Percentiles rank a stretch among this genome's conserved stretches.
These are phyloP conservation scores for Neoboletus magnificus DNA, from an alignment of 768 basidiomycete genomes.

Conservation along the genomic window DNA sequence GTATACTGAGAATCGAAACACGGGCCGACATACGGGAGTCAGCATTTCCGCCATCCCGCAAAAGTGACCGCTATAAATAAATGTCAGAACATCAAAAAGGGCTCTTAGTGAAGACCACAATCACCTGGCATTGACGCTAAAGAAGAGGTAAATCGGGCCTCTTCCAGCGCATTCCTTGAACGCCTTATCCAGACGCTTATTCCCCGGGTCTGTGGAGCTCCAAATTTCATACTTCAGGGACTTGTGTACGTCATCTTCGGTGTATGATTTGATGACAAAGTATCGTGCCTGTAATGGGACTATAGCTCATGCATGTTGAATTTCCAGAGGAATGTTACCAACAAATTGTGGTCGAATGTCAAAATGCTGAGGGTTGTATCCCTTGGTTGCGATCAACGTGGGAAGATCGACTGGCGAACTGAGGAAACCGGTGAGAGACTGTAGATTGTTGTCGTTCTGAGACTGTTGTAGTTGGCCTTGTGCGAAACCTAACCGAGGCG, in stretches of 20 bases:
- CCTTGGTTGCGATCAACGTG: constrained; percentile 79
- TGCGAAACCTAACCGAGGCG: constrained; percentile 39
- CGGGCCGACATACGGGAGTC: constrained; percentile 61
- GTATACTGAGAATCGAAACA: not conserved
- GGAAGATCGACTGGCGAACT: constrained; percentile 81
- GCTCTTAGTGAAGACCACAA: not conserved
- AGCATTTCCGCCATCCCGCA: constrained; percentile 99
- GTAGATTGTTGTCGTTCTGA: constrained; percentile 29
- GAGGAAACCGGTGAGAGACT: constrained; percentile 46
- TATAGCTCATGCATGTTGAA: not conserved
- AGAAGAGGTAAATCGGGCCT: constrained; percentile 96
- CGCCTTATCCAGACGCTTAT: constrained; percentile 95
- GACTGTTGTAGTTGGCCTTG: constrained; percentile 28
- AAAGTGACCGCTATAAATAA: constrained; percentile 75
- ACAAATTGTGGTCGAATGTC: constrained; percentile 79
- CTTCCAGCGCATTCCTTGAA: constrained; percentile 92
- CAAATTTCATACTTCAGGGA: constrained; percentile 97
- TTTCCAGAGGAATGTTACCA: constrained; percentile 28
- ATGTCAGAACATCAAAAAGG: constrained; percentile 8
- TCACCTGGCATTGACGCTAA: constrained; percentile 91
- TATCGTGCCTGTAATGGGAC: constrained; percentile 65
- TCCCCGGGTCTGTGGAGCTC: constrained; percentile 96
- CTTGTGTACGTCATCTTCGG: constrained; percentile 99
- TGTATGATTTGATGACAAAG: constrained; percentile 99
- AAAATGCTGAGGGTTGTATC: constrained; percentile 86